phyloP scores from a whole-genome alignment of 1,284 basidiomycete species.

The Farysia itapuensis region DNA sequence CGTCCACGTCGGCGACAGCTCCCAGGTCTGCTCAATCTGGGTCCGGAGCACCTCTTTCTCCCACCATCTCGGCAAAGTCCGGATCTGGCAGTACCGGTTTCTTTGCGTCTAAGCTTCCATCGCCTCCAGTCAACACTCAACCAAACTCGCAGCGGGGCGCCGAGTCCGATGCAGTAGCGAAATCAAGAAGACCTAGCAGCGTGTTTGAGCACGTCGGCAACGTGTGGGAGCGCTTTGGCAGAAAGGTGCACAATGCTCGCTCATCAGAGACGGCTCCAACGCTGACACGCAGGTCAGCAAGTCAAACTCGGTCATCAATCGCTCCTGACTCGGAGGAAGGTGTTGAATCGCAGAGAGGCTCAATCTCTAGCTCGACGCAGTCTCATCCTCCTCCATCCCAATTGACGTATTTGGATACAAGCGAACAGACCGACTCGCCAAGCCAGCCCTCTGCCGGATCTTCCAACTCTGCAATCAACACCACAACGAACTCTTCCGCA shows the following conservation, averaged over 20 bases:
- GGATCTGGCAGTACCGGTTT: constrained; percentile 13
- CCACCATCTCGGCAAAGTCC: constrained; percentile 15
- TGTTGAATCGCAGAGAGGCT: not conserved
- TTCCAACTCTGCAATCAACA: not conserved
- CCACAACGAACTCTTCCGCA: not conserved
- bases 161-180: constrained; percentile 8
- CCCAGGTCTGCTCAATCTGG: not conserved
- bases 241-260: constrained; percentile 36
- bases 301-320: constrained; percentile 2
- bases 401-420: not conserved
- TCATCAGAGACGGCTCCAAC: constrained; percentile 15
- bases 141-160: constrained; percentile 3
- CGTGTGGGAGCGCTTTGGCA: constrained; percentile 46
- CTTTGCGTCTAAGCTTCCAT: constrained; percentile 35
- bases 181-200: constrained; percentile 40
- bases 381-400: not conserved
- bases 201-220: constrained; percentile 52
- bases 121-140: constrained; percentile 22
- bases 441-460: not conserved
- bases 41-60: constrained; percentile 12
- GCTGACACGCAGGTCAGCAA: constrained; percentile 12
- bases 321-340: not conserved
- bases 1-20: not conserved
- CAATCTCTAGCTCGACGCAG: not conserved
- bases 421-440: too few species aligned